These are phyloP conservation scores for Steccherinum ochraceum DNA, from an alignment of 768 basidiomycete species.

Conservation along the genomic window DNA sequence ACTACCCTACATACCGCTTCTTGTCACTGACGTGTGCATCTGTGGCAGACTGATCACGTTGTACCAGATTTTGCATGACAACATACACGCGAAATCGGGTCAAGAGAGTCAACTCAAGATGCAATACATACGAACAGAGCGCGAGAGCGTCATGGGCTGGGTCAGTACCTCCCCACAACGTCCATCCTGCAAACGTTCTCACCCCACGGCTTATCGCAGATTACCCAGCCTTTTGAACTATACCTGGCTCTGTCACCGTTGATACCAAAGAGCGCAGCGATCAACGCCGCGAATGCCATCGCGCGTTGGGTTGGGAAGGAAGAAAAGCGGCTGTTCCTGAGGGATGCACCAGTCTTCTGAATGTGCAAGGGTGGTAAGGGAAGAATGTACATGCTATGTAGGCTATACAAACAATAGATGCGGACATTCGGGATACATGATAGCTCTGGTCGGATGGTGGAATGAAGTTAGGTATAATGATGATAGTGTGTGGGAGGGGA, in stretches of 20 bases:
- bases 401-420: constrained; percentile 1
- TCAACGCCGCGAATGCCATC: constrained; percentile 85
- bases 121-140: constrained; percentile 79
- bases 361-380: background rate
- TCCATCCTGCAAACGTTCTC: background rate
- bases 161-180: constrained; percentile 39
- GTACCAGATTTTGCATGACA: constrained; percentile 85
- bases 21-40: constrained; percentile 5
- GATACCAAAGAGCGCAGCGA: constrained; percentile 81
- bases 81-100: constrained; percentile 85
- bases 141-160: constrained; percentile 93
- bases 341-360: constrained; percentile 86
- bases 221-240: constrained; percentile 90
- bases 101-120: constrained; percentile 78
- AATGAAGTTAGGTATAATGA: no score
- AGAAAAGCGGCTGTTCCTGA: constrained; percentile 74
- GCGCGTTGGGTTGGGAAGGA: constrained; percentile 90
- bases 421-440: no score
- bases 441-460: no score
- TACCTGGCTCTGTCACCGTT: constrained; percentile 79
- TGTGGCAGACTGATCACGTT: constrained; percentile 65
- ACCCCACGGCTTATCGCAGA: constrained; percentile 39
- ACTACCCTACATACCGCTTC: constrained; percentile 1
- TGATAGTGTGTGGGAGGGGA: no score
- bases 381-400: background rate